These are phyloP conservation scores for Rhodotorula glutinis DNA, from an alignment of 1,284 basidiomycete species.

Conservation along the genomic window DNA sequence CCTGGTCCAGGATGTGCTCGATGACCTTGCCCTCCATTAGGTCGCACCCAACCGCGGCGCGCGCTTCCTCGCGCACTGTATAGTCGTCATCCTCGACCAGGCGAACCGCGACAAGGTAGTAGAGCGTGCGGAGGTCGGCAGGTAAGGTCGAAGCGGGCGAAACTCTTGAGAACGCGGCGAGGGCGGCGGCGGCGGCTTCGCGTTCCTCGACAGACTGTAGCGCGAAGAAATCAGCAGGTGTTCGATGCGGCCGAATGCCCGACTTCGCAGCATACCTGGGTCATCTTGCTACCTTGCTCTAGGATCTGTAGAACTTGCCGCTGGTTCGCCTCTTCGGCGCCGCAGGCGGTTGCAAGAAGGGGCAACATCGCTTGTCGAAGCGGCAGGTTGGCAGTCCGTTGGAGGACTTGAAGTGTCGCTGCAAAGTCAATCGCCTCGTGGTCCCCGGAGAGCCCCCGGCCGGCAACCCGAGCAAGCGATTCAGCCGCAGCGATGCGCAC, in stretches of 20 bases:
- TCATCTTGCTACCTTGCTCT: not conserved
- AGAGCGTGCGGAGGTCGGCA: not conserved
- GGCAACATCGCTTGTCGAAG: slow-evolving; percentile 34
- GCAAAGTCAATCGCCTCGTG: not conserved
- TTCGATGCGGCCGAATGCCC: accelerated
- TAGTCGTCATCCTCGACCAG: slow-evolving; percentile 38
- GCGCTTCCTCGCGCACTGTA: slow-evolving; percentile 20
- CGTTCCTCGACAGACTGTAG: slow-evolving; percentile 34
- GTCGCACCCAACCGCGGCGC: not conserved
- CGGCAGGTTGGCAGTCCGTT: slow-evolving; percentile 23
- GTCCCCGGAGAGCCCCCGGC: too few species aligned
- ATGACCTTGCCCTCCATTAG: slow-evolving; percentile 24
- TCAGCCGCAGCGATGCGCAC: slow-evolving; percentile 21
- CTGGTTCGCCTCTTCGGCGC: not conserved
- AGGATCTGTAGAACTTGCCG: not conserved
- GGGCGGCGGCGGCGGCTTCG: slow-evolving; percentile 26
- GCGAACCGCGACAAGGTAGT: slow-evolving; percentile 12
- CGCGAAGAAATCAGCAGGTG: not conserved
- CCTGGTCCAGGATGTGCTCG: slow-evolving; percentile 9
- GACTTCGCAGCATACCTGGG: slow-evolving; percentile 5
- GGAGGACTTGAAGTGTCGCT: not conserved
- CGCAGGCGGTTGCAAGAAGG: slow-evolving; percentile 12
- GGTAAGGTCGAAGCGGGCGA: not conserved
- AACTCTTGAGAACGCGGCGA: slow-evolving; percentile 6
- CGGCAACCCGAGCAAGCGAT: not conserved